Evolutionary conservation across 2,329 filamentous ascomycete genomes (phyloP).

Genomic region (Penicillium janthinellum): DNA sequence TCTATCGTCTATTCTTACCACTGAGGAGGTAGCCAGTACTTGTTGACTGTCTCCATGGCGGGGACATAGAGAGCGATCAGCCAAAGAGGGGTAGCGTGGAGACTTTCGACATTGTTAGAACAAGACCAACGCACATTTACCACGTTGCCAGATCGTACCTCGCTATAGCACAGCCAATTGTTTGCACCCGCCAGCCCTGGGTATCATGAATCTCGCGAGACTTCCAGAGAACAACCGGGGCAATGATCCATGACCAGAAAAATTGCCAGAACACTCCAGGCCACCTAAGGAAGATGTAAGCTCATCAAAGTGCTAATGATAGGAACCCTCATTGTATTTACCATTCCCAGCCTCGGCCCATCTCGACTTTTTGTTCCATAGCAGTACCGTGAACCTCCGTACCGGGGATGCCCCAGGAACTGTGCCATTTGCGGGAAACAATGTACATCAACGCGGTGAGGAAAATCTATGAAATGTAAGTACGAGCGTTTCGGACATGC

Average conservation of each 20-base stretch:
- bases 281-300: constrained; percentile 12
- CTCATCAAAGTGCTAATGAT: neutral
- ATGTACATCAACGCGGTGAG: constrained; percentile 57
- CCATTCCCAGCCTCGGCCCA: constrained; percentile 65
- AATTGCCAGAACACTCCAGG: constrained; percentile 18
- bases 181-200: constrained; percentile 67
- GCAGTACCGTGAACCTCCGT: constrained; percentile 54
- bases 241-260: constrained; percentile 23
- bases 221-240: constrained; percentile 6
- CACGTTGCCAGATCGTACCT: constrained; percentile 19
- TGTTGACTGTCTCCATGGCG: constrained; percentile 55
- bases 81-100: constrained; percentile 69
- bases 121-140: too few relatives aligned
- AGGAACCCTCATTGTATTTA: neutral
- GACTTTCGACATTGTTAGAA: constrained; percentile 19
- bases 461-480: constrained; percentile 3
- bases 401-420: constrained; percentile 44
- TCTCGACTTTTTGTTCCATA: constrained; percentile 45
- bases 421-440: constrained; percentile 33
- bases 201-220: constrained; percentile 58
- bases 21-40: constrained; percentile 61
- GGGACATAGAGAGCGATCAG: constrained; percentile 59
- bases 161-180: constrained; percentile 53
- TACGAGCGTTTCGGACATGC: neutral
- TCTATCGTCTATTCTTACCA: constrained; percentile 41